phyloP scores from a whole-genome alignment of 495 filamentous ascomycete species.

The Halenospora varia region DNA sequence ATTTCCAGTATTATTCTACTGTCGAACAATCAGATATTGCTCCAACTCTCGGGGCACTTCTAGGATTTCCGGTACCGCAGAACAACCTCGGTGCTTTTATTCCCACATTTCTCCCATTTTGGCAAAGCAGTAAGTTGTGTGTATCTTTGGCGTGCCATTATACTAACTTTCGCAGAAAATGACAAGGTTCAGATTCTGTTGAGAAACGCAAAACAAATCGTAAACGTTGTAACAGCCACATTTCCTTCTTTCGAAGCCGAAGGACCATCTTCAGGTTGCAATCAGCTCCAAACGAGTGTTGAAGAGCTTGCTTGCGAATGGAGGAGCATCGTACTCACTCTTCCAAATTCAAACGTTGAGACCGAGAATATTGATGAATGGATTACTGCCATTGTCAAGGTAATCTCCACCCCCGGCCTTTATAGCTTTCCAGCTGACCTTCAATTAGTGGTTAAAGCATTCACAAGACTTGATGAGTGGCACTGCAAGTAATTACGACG shows the following conservation, averaged over 20 bases:
- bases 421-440: constrained; percentile 9
- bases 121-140: constrained; percentile 51
- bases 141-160: neutral
- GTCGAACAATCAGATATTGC: constrained; percentile 93
- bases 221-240: constrained; percentile 65
- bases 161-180: constrained; percentile 33
- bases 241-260: constrained; percentile 51
- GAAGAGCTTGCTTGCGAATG: constrained; percentile 66
- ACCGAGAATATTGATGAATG: constrained; percentile 2
- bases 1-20: constrained; percentile 75
- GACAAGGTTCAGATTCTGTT: constrained; percentile 63
- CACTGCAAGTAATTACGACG: constrained; percentile 87
- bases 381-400: constrained; percentile 9
- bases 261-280: constrained; percentile 36
- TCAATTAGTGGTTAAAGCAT: constrained; percentile 56
- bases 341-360: constrained; percentile 1
- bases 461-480: constrained; percentile 77
- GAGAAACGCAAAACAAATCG: constrained; percentile 75
- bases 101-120: constrained; percentile 69
- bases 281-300: constrained; percentile 39
- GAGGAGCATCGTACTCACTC: constrained; percentile 27
- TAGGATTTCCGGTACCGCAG: constrained; percentile 85
- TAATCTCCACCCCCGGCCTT: constrained; percentile 17
- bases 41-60: constrained; percentile 79
- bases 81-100: constrained; percentile 93